These are phyloP conservation scores for Echinosophora koreensis DNA, from an alignment of 306 rosid species.

Conservation along the genomic window DNA sequence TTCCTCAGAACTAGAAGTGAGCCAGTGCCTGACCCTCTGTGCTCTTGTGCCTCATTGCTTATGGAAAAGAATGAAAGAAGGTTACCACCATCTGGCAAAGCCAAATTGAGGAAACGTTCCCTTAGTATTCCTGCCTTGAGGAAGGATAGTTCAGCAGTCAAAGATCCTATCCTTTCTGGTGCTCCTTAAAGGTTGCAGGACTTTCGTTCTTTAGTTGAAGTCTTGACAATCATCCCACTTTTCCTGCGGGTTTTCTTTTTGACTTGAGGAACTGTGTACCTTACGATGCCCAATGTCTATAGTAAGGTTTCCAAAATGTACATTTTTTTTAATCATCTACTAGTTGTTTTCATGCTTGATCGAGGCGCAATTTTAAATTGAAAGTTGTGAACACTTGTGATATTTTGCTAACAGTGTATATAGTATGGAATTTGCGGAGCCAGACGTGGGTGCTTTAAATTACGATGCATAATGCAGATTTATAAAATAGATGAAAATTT, in stretches of 20 bases:
- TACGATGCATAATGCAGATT: background rate
- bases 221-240: background rate
- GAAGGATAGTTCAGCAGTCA: conserved; percentile 55
- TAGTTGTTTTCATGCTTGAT: conserved; percentile 14
- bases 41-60: conserved; percentile 57
- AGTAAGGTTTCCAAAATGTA: conserved; percentile 33
- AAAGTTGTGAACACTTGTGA: conserved; percentile 20
- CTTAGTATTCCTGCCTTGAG: conserved; percentile 69
- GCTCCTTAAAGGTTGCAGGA: conserved; percentile 56
- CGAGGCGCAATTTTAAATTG: conserved; percentile 23
- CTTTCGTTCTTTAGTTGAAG: conserved; percentile 1
- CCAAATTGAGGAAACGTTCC: conserved; percentile 67
- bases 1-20: conserved; percentile 61
- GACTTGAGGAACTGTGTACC: conserved; percentile 15
- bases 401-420: conserved; percentile 28
- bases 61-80: conserved; percentile 53
- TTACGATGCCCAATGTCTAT: conserved; percentile 30
- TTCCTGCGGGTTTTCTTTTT: background rate
- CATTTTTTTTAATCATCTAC: background rate
- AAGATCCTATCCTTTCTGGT: conserved; percentile 64
- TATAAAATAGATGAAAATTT: background rate
- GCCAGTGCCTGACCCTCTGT: conserved; percentile 51
- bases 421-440: conserved; percentile 15
- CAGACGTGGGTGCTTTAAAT: conserved; percentile 14
- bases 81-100: conserved; percentile 49